phyloP scores from a whole-genome alignment of 1,284 basidiomycete genomes.

The Ganoderma lucidum region DNA sequence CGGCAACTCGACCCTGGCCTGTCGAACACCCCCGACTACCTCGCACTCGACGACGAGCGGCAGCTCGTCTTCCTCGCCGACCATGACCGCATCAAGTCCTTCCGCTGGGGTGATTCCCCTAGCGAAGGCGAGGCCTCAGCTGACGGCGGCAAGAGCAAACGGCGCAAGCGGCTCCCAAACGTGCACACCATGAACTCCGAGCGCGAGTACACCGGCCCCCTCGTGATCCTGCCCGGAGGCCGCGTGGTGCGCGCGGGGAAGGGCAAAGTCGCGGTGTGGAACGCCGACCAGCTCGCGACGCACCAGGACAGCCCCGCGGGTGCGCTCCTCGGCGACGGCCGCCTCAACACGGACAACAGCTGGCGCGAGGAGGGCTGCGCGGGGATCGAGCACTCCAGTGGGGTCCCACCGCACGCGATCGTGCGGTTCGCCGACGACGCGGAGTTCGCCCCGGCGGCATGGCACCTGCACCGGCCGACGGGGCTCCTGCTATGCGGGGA shows the following conservation, averaged over 20 bases:
- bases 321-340: slow-evolving; percentile 36
- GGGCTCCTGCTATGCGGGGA: not conserved
- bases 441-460: not conserved
- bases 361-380: slow-evolving; percentile 36
- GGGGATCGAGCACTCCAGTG: slow-evolving; percentile 43
- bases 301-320: not conserved
- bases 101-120: slow-evolving; percentile 20
- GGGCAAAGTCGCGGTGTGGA: slow-evolving; percentile 34
- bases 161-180: not conserved
- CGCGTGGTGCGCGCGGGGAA: slow-evolving; percentile 44
- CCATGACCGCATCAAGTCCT: slow-evolving; percentile 39
- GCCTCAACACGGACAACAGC: slow-evolving; percentile 33
- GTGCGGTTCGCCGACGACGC: not conserved
- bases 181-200: slow-evolving; percentile 44
- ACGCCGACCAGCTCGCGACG: not conserved
- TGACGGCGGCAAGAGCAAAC: not conserved
- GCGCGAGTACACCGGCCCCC: slow-evolving; percentile 37
- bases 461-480: not conserved
- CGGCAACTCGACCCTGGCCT: slow-evolving; percentile 18
- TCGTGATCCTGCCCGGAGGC: slow-evolving; percentile 40
- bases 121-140: not conserved
- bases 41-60: slow-evolving; percentile 26
- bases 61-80: slow-evolving; percentile 40
- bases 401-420: not conserved
- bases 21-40: slow-evolving; percentile 15